These are phyloP conservation scores for Sclerotinia subarctica DNA, from an alignment of 2,329 filamentous ascomycete genomes.

Conservation along the genomic window DNA sequence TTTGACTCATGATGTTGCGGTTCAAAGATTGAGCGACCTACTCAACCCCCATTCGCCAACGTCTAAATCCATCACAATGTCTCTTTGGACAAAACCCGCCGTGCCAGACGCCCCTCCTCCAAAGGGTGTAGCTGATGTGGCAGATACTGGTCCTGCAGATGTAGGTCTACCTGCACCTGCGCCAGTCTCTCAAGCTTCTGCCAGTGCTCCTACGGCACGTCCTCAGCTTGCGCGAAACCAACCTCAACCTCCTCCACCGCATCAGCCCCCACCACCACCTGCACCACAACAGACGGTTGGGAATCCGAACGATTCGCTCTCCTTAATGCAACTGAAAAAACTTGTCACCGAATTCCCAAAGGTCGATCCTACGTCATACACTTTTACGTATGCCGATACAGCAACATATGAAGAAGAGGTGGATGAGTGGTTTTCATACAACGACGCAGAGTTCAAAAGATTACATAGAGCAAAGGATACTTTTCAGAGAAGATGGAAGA, in stretches of 20 bases:
- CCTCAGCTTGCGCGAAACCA: slow-evolving; percentile 41
- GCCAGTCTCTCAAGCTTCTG: slow-evolving; percentile 27
- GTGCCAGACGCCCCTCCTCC: slow-evolving; percentile 22
- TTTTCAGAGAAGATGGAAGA: slow-evolving; percentile 74
- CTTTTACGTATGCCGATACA: slow-evolving; percentile 75
- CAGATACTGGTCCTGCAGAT: slow-evolving; percentile 44
- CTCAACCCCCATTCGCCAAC: background rate
- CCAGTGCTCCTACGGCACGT: slow-evolving; percentile 32
- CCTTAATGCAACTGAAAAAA: slow-evolving; percentile 67
- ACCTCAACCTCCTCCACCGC: slow-evolving; percentile 40
- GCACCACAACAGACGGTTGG: slow-evolving; percentile 28
- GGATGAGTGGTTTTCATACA: slow-evolving; percentile 97
- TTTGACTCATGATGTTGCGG: background rate
- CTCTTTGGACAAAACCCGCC: slow-evolving; percentile 32
- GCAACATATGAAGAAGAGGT: slow-evolving; percentile 80
- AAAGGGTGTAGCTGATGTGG: slow-evolving; percentile 40
- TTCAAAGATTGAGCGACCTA: background rate
- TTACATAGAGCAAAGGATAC: slow-evolving; percentile 70
- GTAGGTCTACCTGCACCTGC: slow-evolving; percentile 36
- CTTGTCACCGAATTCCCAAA: slow-evolving; percentile 72
- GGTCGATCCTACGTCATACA: slow-evolving; percentile 70
- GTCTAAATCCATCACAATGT: slow-evolving; percentile 27
- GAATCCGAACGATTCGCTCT: slow-evolving; percentile 65
- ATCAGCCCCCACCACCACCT: slow-evolving; percentile 38
- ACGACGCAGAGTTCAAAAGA: slow-evolving; percentile 78